A percentile compares a stretch with the other conserved stretches of the same genome.
Conservation (phyloP, 2,329 filamentous ascomycete species). For the Amauroascus verrucosus region DNA sequence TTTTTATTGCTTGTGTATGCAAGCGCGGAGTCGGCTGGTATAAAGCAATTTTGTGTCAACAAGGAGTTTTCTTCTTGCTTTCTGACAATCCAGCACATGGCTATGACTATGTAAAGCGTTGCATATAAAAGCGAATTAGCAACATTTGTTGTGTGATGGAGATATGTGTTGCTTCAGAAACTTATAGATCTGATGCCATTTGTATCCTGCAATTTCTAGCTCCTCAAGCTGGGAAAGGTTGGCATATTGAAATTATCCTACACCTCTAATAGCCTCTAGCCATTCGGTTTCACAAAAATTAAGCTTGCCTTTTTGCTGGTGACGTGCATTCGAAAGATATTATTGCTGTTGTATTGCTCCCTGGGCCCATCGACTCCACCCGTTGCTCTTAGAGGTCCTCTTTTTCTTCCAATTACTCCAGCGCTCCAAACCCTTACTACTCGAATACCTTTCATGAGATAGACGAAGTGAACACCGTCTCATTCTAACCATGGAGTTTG, state of each 20-base stretch:
- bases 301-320: background rate
- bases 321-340: background rate
- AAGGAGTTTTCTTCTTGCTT: background rate
- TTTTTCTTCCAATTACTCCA: too few relatives aligned
- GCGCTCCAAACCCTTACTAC: background rate
- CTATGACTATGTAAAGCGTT: constrained; percentile 1
- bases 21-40: constrained; percentile 7
- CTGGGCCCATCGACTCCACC: background rate
- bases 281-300: background rate
- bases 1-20: background rate
- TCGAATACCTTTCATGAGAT: background rate
- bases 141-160: too few relatives aligned
- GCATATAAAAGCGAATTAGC: background rate
- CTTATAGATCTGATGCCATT: background rate
- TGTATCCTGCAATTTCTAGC: background rate
- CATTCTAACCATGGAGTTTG: constrained; percentile 57
- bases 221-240: too few relatives aligned
- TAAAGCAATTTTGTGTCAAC: background rate
- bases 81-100: background rate
- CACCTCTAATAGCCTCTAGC: background rate
- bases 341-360: background rate
- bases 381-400: background rate
- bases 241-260: too few relatives aligned
- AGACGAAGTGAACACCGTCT: background rate
- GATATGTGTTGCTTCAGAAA: too few relatives aligned